Base-by-base conservation (phyloP, 169 alveolate genomes). In the Plasmodium yoelii region DNA sequence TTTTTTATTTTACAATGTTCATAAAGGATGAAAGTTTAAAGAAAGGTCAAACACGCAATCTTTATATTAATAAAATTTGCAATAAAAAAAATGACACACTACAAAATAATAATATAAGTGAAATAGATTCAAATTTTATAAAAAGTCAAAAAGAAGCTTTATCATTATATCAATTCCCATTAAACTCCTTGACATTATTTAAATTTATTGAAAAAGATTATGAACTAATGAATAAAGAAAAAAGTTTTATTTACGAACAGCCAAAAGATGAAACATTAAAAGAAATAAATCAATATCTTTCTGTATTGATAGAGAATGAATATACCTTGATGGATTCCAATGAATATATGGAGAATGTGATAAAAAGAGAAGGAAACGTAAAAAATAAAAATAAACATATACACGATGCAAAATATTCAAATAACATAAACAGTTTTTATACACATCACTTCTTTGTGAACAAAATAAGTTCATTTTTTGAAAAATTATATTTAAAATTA, bases 221-320 rank as follows among this genome's bases (percentile, higher is more conserved):
- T 57, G 53, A 69, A 44, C 13, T 59, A 19, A 10, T 84, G 56
- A 60, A 26, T 26, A 13, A 34, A 7, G 47, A 42, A 44, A 64
- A 70, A 7, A 44, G 22, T 28, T 34, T 44, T 6, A 19, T 69
- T 19, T 46, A 61, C 18, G 72, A 73, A 73, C 9, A 56, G 44
- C 87, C 72, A 2, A 53, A 73, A 13, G 28, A 26, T 15, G 8
- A 57, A 8, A 10, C 60, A 44, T 34, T n/a, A 39, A 84, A 84
- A 70, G 87, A 84, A 59, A 69, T 84, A 7, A 74, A 84, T 28
- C 69, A 84, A 5, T 84, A 60, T 53, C 56, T 84, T 39, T 44
- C 87, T 10, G 19, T 84, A 10, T 53, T 84, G 22, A 39, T 84
- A 59, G 91, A 84, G 42, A 84, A 84, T 18, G 91, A 84, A 68